Conservation (phyloP, 139 green algal species). For the Eudorina sp. region DNA sequence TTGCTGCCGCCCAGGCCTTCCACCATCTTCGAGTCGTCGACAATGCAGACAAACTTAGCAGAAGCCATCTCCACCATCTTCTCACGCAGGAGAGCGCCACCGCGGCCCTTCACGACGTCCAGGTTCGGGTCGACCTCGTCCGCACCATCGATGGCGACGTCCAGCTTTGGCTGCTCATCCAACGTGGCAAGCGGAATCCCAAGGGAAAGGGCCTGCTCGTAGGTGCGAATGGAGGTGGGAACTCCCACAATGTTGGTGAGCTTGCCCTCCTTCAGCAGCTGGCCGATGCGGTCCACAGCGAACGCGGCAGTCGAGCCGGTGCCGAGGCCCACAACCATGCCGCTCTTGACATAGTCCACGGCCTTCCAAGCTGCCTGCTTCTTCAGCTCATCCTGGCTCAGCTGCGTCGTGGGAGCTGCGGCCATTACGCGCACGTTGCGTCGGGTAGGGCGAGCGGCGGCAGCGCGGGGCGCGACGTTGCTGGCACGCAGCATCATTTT, state of each 20-base stretch:
- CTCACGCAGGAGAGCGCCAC: slow-evolving; percentile 97
- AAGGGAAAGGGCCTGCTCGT: slow-evolving; percentile 90
- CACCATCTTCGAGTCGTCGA: slow-evolving; percentile 98
- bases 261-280: slow-evolving; percentile 91
- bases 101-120: slow-evolving; percentile 98
- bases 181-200: slow-evolving; percentile 97
- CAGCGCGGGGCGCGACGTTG: background rate
- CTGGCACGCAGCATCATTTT: slow-evolving; percentile 39
- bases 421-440: slow-evolving; percentile 43
- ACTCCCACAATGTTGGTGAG: slow-evolving; percentile 97
- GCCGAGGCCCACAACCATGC: slow-evolving; percentile 96
- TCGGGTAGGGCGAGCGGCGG: background rate
- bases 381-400: slow-evolving; percentile 94
- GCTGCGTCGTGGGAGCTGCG: slow-evolving; percentile 15
- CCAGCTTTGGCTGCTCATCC: slow-evolving; percentile 94
- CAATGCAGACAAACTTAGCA: slow-evolving; percentile 98
- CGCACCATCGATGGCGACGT: slow-evolving; percentile 98
- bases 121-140: slow-evolving; percentile 98
- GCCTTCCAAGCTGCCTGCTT: slow-evolving; percentile 96
- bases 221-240: slow-evolving; percentile 94
- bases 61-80: slow-evolving; percentile 99
- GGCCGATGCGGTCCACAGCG: slow-evolving; percentile 96
- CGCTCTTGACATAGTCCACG: slow-evolving; percentile 97
- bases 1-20: slow-evolving; percentile 89
- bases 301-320: slow-evolving; percentile 99